A percentile compares a stretch with the other conserved stretches of the same genome.
Conservation (phyloP, 176 grass and related monocot species). For the Carex littledalei region DNA sequence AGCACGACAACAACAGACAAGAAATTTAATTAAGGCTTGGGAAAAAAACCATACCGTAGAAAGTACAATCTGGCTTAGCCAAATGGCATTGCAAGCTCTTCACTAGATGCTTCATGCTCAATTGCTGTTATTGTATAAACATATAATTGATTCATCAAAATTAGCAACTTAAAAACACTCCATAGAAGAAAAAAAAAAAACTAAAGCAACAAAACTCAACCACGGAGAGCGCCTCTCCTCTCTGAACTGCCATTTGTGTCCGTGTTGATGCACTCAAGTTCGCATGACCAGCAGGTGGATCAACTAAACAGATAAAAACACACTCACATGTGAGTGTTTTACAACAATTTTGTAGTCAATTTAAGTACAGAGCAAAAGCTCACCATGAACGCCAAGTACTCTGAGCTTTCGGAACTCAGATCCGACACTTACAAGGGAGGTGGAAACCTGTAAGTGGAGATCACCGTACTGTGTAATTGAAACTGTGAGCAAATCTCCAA, state of each 20-base stretch:
- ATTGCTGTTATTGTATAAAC: slow-evolving; percentile 47
- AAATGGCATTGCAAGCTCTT: slow-evolving; percentile 92
- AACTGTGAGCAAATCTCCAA: slow-evolving; percentile 65
- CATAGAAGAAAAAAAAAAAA: neutral
- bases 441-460: slow-evolving; percentile 86
- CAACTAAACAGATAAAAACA: slow-evolving; percentile 39
- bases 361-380: neutral
- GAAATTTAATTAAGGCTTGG: neutral
- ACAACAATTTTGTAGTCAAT: neutral
- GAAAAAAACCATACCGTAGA: slow-evolving; percentile 63
- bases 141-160: slow-evolving; percentile 27
- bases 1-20: neutral
- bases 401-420: slow-evolving; percentile 79
- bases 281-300: slow-evolving; percentile 42
- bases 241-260: slow-evolving; percentile 79
- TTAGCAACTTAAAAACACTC: slow-evolving; percentile 2
- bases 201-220: slow-evolving; percentile 29
- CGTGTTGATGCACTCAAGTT: slow-evolving; percentile 67
- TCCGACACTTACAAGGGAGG: slow-evolving; percentile 66
- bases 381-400: slow-evolving; percentile 69
- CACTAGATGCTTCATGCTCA: slow-evolving; percentile 78
- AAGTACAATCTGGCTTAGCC: slow-evolving; percentile 89
- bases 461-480: slow-evolving; percentile 75
- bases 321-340: neutral
- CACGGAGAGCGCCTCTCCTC: slow-evolving; percentile 68